Evolutionary conservation across 106 monocot genomes (phyloP).

Genomic region (Posidonia australis): DNA sequence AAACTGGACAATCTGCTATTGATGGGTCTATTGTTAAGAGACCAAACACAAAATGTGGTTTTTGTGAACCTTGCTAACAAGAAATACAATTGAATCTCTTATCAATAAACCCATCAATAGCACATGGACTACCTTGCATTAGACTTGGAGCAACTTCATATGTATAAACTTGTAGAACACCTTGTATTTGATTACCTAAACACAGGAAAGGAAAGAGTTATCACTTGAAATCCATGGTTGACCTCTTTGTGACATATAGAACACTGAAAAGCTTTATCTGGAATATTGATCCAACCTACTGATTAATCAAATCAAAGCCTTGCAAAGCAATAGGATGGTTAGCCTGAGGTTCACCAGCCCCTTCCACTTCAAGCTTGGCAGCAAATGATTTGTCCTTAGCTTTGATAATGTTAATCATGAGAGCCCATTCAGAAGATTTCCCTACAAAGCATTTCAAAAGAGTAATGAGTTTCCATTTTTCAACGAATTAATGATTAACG

Average conservation of each 20-base stretch:
- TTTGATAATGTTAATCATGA: neutral
- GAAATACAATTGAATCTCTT: neutral
- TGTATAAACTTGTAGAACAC: too few species aligned
- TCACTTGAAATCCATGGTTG: too few species aligned
- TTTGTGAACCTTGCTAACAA: too few species aligned
- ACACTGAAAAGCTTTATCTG: too few species aligned
- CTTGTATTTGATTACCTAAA: neutral
- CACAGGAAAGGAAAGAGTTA: too few species aligned
- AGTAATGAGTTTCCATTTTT: neutral
- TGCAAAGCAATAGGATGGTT: too few species aligned
- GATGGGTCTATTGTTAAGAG: neutral
- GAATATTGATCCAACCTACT: neutral
- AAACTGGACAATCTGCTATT: neutral
- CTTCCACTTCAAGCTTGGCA: neutral
- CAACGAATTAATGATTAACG: neutral
- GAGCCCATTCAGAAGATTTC: neutral
- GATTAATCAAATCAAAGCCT: too few species aligned
- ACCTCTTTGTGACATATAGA: too few species aligned
- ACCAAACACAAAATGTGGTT: too few species aligned
- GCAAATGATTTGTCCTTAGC: neutral
- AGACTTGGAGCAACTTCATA: neutral
- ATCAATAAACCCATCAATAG: neutral
- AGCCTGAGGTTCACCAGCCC: neutral
- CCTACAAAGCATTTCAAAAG: neutral
- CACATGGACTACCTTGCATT: neutral